Evolutionary conservation across 1,284 basidiomycete genomes (phyloP), one percentile per base, ranked within the genome.

Genomic region (Pseudomicrostroma phylloplanum): DNA sequence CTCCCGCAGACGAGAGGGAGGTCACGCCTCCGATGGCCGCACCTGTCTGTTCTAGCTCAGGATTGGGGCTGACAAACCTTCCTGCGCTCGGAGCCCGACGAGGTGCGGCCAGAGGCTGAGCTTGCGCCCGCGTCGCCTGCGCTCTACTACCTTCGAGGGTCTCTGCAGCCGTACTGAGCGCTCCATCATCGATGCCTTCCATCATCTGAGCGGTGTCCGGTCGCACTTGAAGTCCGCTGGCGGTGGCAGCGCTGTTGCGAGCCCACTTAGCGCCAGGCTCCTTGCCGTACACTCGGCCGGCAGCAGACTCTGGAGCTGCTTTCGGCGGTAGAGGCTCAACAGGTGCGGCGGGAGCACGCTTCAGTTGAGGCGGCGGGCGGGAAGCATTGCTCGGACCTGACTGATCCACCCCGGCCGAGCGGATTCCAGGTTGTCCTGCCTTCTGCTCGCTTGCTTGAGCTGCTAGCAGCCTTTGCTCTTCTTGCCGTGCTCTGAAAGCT

Each of bases 201-300:
- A 54, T 26, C 21, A 26, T 54, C 43, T 48, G 51, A 6, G 25
- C 51, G 17, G 25, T 54, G 21, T 54, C 51, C 17, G 21, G 25
- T 25, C 51, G 51, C 6, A 48, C 51, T 19, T 54, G 51, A 6
- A 25, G 51, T 36, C 30, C 30, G 30, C 30, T 11, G 17, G 46
- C 7, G 17, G 46, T 12, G 7, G 46, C 17, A n/a, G n/a, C 51
- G 8, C 51, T 26, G 21, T 15, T 25, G 21, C 25, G 19, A 2
- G 51, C 51, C 51, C 51, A 54, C 13, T 25, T 17, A 6, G 51
- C 51, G 4, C 51, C 51, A 54, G 51, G 51, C 25, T 21, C 51
- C 6, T 21, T 23, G 21, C 21, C 51, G 13, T 23, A 54, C 7
- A 54, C 51, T 25, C 26, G 15, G 13, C 21, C 51, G 15, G 51